Base-by-base conservation (phyloP, 2,329 filamentous ascomycete genomes). In the Monosporascus sp. region DNA sequence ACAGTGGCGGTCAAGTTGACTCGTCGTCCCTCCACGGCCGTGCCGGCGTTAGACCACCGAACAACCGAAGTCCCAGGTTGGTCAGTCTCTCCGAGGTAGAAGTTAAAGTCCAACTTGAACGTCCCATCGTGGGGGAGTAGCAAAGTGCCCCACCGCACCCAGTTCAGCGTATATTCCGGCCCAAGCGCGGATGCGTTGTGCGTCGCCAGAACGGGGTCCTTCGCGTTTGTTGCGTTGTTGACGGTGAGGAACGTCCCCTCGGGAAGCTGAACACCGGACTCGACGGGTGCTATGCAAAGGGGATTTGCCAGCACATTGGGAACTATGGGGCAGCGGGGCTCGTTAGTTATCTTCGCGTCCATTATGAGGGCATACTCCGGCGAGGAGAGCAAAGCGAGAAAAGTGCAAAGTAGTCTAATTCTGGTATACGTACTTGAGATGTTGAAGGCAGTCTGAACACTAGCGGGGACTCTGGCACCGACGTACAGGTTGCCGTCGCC, bases 241-340 rank as follows among this genome's bases (percentile, higher is more conserved):
- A 55, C 48, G 27, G 51, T 54, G 15, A 63, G 56, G 52, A 63
- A 63, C 31, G 55, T 60, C 15, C 58, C 53, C 39, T 55, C 37
- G 4, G 57, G 51, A 24, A 59, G 43, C 9, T 24, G 22, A 3
- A 20, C 39, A 31, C 35, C 46, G 17, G 25, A 14, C 20, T 35
- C 6, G 11, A 52, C 35, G 38, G 48, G 50, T 15, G 22, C 45
- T 46, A 60, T 54, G 52, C 56, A 56, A 31, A 62, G 50, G 50
- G 57, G 52, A 55, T 53, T 50, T 43, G 45, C 35, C 20, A 52
- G 51, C 31, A 44, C 38, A 36, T 48, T 44, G 35, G 49, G 51
- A n/a, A 52, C 57, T 61, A n/a, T 14, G 18, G 8, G 35, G 47
- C 24, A n/a, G 41, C 3, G 22, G 6, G n/a, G 24, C 15, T 20